A percentile compares a stretch with the other conserved stretches of the same genome.
Evolutionary conservation across 352 stramenopile species (phyloP).

Genomic region (Phytophthora fragariaefolia): DNA sequence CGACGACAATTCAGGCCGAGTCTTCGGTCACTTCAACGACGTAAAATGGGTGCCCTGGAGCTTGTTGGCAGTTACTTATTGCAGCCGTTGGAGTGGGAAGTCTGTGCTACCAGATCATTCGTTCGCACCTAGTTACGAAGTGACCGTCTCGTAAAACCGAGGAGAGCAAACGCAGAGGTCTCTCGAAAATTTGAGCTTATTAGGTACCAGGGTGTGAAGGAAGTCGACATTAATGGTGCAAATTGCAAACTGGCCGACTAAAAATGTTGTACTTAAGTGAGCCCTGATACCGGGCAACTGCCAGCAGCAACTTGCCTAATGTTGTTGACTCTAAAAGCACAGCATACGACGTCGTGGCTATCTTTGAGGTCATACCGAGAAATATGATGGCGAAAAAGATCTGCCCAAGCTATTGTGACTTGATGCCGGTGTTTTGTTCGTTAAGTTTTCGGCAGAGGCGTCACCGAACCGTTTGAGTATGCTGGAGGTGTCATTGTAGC

Average conservation of each 20-base stretch:
- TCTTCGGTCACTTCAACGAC: conserved; percentile 16
- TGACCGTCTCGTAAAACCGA: too few relatives aligned
- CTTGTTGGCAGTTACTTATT: not conserved
- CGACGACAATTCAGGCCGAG: conserved; percentile 13
- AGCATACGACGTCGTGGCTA: not conserved
- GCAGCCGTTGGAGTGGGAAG: not conserved
- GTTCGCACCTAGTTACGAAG: too few relatives aligned
- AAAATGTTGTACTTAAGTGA: not conserved
- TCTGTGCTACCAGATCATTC: too few relatives aligned
- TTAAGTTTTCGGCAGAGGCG: not conserved
- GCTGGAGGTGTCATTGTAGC: not conserved
- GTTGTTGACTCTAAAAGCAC: too few relatives aligned
- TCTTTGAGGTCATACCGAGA: too few relatives aligned
- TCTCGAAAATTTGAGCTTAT: too few relatives aligned
- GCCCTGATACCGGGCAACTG: not conserved
- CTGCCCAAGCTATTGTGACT: not conserved
- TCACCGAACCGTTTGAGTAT: not conserved
- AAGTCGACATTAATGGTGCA: too few relatives aligned
- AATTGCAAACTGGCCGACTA: too few relatives aligned
- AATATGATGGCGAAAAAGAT: not conserved
- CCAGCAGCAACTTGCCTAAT: too few relatives aligned
- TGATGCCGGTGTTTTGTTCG: not conserved
- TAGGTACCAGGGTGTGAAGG: too few relatives aligned
- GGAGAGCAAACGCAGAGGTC: too few relatives aligned
- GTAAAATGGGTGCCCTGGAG: not conserved